Conservation (phyloP, 106 monocot genomes). For the Platanthera zijinensis region DNA sequence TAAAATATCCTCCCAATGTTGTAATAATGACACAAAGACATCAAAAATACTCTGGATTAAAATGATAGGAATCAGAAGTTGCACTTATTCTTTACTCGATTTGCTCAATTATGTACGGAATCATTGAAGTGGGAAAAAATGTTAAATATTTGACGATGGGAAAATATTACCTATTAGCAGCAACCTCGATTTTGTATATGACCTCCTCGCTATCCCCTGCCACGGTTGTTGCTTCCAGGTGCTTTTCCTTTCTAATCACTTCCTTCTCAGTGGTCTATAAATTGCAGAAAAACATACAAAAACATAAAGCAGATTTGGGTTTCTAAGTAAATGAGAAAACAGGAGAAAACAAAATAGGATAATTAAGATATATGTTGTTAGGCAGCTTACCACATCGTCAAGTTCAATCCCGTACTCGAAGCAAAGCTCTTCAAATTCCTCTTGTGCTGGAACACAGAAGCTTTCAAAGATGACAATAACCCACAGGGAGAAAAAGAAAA, state of each 20-base stretch:
- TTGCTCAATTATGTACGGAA: background rate
- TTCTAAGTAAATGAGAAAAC: conserved; percentile 1
- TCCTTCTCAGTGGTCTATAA: conserved; percentile 84
- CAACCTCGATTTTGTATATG: conserved; percentile 91
- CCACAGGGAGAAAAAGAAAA: background rate
- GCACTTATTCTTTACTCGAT: background rate
- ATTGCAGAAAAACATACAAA: background rate
- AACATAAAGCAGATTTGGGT: background rate
- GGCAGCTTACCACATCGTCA: conserved; percentile 66
- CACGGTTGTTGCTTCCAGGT: conserved; percentile 40
- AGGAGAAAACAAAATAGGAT: background rate
- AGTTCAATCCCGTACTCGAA: conserved; percentile 96
- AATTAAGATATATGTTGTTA: background rate
- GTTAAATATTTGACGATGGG: too few relatives aligned
- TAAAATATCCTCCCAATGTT: background rate
- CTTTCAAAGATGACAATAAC: background rate
- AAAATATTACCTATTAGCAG: conserved; percentile 64
- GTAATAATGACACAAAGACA: background rate
- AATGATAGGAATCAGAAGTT: background rate
- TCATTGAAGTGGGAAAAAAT: background rate
- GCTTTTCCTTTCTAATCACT: conserved; percentile 86
- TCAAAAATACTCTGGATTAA: background rate
- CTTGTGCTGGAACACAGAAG: conserved; percentile 42
- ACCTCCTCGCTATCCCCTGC: conserved; percentile 60
- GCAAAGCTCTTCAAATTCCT: conserved; percentile 90